Evolutionary conservation across 345 rosid species (phyloP).

Genomic region (Eucalyptus erythrocorys): DNA sequence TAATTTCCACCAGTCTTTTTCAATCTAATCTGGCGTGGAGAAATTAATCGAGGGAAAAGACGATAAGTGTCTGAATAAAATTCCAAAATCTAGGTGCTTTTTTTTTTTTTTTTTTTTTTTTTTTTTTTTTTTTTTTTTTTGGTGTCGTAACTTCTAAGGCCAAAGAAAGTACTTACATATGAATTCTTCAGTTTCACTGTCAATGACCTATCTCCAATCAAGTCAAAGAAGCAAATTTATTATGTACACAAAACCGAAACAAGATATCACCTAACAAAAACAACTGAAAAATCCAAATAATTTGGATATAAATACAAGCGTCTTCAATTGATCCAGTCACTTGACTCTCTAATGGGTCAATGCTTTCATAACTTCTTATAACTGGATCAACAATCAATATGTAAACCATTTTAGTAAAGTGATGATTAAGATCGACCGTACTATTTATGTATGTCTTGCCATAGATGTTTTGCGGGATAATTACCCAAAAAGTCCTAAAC

Average conservation of each 20-base stretch:
- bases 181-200: background rate
- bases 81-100: too few species aligned
- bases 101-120: too few species aligned
- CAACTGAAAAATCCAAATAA: too few species aligned
- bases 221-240: background rate
- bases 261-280: too few species aligned
- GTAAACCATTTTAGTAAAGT: background rate
- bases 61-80: too few species aligned
- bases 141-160: background rate
- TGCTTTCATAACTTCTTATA: background rate
- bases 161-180: background rate
- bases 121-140: too few species aligned
- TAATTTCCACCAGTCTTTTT: background rate
- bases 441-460: too few species aligned
- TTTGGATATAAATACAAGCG: background rate
- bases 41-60: background rate
- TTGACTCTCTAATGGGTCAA: background rate
- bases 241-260: rapidly evolving
- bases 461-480: background rate
- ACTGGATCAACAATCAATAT: background rate
- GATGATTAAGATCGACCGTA: background rate
- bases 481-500: too few species aligned
- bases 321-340: background rate
- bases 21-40: background rate
- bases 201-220: background rate